phyloP scores from a whole-genome alignment of 176 grass and related monocot species.

The Pharus latifolius region DNA sequence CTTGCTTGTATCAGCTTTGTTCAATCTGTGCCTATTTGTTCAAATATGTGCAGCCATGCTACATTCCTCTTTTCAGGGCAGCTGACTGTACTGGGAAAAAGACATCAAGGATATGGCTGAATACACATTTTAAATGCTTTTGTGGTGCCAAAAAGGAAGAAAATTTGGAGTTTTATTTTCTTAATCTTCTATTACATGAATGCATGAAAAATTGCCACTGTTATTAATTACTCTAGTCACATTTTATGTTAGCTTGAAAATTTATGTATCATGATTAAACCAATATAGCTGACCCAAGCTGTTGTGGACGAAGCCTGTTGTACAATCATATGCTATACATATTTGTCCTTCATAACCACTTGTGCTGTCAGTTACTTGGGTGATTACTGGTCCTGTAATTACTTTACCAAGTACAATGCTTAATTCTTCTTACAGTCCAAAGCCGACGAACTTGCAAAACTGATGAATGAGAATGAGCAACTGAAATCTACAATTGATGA shows the following conservation, averaged over 20 bases:
- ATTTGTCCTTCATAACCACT: not conserved
- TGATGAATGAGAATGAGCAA: constrained; percentile 91
- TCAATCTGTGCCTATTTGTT: not conserved
- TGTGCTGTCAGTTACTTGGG: not conserved
- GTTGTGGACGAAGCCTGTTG: not conserved
- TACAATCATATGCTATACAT: not conserved
- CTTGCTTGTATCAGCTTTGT: not conserved
- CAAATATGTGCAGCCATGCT: not conserved
- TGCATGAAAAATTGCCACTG: not conserved
- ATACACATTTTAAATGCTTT: not conserved
- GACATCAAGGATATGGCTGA: not conserved
- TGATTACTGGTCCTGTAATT: not conserved
- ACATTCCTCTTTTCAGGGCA: not conserved
- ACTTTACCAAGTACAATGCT: not conserved
- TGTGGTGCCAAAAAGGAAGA: not conserved
- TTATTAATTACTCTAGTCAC: not conserved
- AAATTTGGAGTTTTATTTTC: not conserved
- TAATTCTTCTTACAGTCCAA: constrained; percentile 58
- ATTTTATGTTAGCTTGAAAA: not conserved
- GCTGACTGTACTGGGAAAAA: not conserved
- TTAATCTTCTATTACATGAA: not conserved
- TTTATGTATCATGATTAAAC: not conserved
- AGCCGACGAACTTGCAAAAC: constrained; percentile 91
- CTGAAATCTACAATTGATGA: constrained; percentile 83
- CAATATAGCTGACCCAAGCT: not conserved